Conservation (phyloP, 2,329 filamentous ascomycete species). For the Pseudogymnoascus sp. region DNA sequence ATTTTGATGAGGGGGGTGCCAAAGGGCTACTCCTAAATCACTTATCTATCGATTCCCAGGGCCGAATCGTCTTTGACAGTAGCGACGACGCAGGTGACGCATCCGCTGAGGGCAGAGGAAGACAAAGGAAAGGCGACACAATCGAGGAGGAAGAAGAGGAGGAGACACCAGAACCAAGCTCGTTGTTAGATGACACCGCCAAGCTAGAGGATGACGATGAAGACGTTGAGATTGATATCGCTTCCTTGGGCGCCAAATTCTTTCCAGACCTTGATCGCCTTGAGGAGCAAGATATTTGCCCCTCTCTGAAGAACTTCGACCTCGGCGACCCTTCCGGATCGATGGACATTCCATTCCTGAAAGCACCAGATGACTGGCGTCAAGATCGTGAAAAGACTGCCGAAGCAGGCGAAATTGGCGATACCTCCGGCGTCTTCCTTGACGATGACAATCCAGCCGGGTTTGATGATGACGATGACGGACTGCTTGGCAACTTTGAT, state of each 20-base stretch:
- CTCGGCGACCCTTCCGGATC: conserved; percentile 78
- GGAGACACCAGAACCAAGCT: conserved; percentile 34
- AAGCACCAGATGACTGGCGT: conserved; percentile 79
- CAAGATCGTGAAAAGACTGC: conserved; percentile 57
- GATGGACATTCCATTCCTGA: conserved; percentile 85
- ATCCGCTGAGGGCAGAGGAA: conserved; percentile 30
- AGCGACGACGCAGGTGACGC: conserved; percentile 71
- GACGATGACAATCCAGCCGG: conserved; percentile 79
- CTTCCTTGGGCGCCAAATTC: conserved; percentile 67
- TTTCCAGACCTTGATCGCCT: conserved; percentile 73
- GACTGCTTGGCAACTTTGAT: conserved; percentile 62
- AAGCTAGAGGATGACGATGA: conserved; percentile 42
- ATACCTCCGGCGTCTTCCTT: conserved; percentile 74
- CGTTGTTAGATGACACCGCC: conserved; percentile 28
- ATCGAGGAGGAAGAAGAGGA: conserved; percentile 41
- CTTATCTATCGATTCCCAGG: conserved; percentile 85
- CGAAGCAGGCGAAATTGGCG: conserved; percentile 45
- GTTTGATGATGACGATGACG: conserved; percentile 73
- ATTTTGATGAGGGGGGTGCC: conserved; percentile 96
- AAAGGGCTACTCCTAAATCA: conserved; percentile 94
- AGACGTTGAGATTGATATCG: conserved; percentile 72
- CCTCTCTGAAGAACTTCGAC: conserved; percentile 88
- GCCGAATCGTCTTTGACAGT: conserved; percentile 95
- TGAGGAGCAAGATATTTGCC: conserved; percentile 86
- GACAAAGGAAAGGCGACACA: conserved; percentile 53